Evolutionary conservation across 345 rosid genomes (phyloP), one percentile per base, ranked within the genome.

Genomic region (Mallotus nudiflorus): DNA sequence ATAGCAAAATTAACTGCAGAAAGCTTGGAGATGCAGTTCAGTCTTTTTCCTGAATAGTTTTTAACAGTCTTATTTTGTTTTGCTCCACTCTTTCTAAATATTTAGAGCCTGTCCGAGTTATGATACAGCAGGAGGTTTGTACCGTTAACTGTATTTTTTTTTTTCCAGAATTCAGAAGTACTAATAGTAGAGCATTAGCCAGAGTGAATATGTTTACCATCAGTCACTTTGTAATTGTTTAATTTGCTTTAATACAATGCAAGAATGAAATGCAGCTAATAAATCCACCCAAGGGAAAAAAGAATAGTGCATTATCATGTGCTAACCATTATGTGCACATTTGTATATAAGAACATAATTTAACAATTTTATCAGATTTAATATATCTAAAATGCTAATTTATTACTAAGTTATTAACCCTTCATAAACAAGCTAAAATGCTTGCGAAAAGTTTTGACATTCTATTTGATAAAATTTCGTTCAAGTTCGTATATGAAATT

Each of bases 261-360:
- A 53, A 60, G 22, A 66, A 67, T 66, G 54, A 60, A 57, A 59
- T 69, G 66, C 73, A 16, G 45, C 66, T 31, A n/a, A n/a, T n/a
- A n/a, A n/a, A n/a, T n/a, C n/a, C n/a, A n/a, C n/a, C n/a, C n/a
- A n/a, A n/a, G n/a, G n/a, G n/a, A n/a, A n/a, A n/a, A n/a, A n/a
- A n/a, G n/a, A n/a, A n/a, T n/a, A n/a, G n/a, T n/a, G n/a, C n/a
- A n/a, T n/a, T n/a, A n/a, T n/a, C n/a, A n/a, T n/a, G n/a, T n/a
- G n/a, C n/a, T n/a, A n/a, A n/a, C n/a, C n/a, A n/a, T n/a, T n/a
- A n/a, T n/a, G n/a, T n/a, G n/a, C n/a, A n/a, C n/a, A n/a, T n/a
- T n/a, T n/a, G n/a, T n/a, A n/a, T n/a, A n/a, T n/a, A n/a, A n/a
- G n/a, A n/a, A n/a, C n/a, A n/a, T n/a, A n/a, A n/a, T n/a, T n/a